phyloP scores from a whole-genome alignment of 257 asterid species.

The Ilex asprella region DNA sequence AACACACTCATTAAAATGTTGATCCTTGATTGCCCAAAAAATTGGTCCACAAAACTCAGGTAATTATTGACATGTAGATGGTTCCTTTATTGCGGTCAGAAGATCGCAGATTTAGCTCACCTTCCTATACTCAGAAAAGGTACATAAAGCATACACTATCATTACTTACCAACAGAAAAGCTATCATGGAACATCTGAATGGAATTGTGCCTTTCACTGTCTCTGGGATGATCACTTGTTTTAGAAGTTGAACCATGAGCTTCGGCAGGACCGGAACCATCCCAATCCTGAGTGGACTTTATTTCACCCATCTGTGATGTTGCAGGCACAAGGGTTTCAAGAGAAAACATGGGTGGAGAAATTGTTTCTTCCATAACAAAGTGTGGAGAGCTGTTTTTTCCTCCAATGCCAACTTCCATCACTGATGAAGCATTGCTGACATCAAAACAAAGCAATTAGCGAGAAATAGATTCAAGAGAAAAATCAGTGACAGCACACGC shows the following conservation, averaged over 20 bases:
- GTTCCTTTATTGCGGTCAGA: too few species aligned
- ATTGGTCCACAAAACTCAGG: too few species aligned
- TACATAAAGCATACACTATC: constrained; percentile 9
- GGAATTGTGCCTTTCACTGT: constrained; percentile 31
- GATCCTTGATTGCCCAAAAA: too few species aligned
- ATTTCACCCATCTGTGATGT: constrained; percentile 30
- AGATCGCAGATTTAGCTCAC: too few species aligned
- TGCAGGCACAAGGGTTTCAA: constrained; percentile 26
- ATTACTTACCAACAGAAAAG: constrained; percentile 25
- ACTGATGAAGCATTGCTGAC: constrained; percentile 34
- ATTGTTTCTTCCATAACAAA: constrained; percentile 32
- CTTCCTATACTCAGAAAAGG: constrained; percentile 3
- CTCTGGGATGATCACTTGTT: constrained; percentile 21
- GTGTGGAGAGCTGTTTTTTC: constrained; percentile 22
- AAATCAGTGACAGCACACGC: constrained; percentile 15
- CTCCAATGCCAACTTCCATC: constrained; percentile 11
- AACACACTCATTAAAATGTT: too few species aligned
- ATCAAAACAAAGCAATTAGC: constrained; percentile 17
- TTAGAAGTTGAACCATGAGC: constrained; percentile 31
- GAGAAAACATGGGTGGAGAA: constrained; percentile 19
- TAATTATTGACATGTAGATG: too few species aligned
- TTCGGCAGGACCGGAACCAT: constrained; percentile 25
- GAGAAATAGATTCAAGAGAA: constrained; percentile 9
- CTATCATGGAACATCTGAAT: constrained; percentile 24
- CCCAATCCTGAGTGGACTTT: constrained; percentile 23